Base-by-base conservation (phyloP, 208 protist genomes). In the Angomonas ambiguus region DNA sequence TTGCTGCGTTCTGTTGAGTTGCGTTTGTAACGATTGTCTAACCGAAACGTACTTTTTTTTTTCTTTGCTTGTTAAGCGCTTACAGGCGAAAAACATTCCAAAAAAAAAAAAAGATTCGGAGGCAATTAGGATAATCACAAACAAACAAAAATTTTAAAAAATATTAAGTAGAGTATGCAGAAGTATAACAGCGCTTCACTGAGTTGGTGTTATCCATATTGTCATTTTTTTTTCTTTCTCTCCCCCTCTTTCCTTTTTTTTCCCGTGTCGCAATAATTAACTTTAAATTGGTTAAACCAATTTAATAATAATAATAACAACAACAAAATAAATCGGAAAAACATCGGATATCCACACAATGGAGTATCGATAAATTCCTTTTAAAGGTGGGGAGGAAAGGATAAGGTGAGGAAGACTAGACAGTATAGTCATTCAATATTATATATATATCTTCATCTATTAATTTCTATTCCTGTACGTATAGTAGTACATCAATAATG, bases 1-100 rank as follows among this genome's bases (percentile, higher is more conserved):
- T 32, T 42, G 3, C 28, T 63, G 6, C 49, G 42, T 20, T 63
- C 11, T 48, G 30, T 63, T 63, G n/a, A 28, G 42, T 5, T 63
- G 13, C 51, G n/a, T n/a, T n/a, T n/a, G n/a, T n/a, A n/a, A n/a
- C n/a, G n/a, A n/a, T n/a, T n/a, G n/a, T n/a, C n/a, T n/a, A n/a
- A n/a, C n/a, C 38, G 16, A 45, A 45, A 45, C 38, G 38, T 45
- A 16, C 38, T 16, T 45, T 45, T 45, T 45, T 16, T 16, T 45
- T 45, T 16, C 38, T 16, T n/a, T n/a, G n/a, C n/a, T n/a, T n/a
- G n/a, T n/a, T n/a, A n/a, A n/a, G n/a, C n/a, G n/a, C n/a, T n/a
- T n/a, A n/a, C n/a, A n/a, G n/a, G n/a, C n/a, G n/a, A n/a, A n/a
- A n/a, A n/a, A n/a, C n/a, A n/a, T n/a, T n/a, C n/a, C n/a, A n/a